These are phyloP conservation scores for Trichosporon asahii DNA, from an alignment of 1,284 basidiomycete genomes.

Conservation along the genomic window DNA sequence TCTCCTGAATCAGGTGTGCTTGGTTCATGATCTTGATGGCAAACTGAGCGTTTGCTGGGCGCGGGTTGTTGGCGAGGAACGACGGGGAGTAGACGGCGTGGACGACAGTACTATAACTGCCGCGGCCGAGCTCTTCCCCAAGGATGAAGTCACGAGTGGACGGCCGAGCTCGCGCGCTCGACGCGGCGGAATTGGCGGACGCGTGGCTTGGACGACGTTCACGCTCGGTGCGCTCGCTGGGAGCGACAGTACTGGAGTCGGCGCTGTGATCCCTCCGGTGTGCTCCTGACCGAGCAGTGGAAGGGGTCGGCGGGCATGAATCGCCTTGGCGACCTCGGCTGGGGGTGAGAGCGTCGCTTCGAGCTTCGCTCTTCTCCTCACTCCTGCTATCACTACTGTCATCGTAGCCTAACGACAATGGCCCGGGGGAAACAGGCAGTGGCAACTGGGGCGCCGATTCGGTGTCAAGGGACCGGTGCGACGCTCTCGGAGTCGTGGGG, in stretches of 20 bases:
- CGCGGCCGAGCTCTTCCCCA: constrained; percentile 50
- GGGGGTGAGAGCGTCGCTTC: neutral
- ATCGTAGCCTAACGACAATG: neutral
- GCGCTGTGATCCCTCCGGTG: constrained; percentile 2
- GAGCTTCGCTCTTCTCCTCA: neutral
- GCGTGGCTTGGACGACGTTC: constrained; percentile 42
- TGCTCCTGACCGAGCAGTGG: neutral
- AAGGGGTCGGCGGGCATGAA: neutral
- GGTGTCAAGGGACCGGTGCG: constrained; percentile 7
- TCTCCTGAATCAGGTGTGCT: constrained; percentile 53
- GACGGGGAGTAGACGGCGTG: neutral
- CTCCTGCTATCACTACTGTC: constrained; percentile 32
- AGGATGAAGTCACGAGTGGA: constrained; percentile 44
- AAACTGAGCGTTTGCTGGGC: constrained; percentile 33
- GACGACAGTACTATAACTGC: constrained; percentile 50
- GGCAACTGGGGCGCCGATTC: constrained; percentile 9
- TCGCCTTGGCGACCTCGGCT: neutral
- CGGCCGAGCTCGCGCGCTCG: constrained; percentile 26
- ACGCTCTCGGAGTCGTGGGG: constrained; percentile 15
- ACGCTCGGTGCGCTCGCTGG: constrained; percentile 22
- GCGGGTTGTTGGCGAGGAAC: constrained; percentile 3
- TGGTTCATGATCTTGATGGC: constrained; percentile 58
- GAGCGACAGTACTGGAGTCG: neutral
- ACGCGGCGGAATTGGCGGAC: constrained; percentile 23
- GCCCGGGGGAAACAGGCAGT: constrained; percentile 10